Evolutionary conservation across 257 asterid species (phyloP).

Genomic region (Solanum piurae): DNA sequence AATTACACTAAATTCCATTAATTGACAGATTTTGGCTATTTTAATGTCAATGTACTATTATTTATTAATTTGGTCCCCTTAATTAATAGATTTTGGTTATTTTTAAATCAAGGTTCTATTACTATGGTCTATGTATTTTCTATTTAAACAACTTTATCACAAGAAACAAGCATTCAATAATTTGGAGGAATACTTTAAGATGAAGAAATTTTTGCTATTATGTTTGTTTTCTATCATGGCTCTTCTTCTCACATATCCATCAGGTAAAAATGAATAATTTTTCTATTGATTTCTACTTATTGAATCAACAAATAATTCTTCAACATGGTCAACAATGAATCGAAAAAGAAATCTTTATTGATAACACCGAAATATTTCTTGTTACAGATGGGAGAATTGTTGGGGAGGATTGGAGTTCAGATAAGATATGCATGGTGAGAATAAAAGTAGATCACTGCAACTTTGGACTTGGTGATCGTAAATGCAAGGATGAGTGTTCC

Average conservation of each 20-base stretch:
- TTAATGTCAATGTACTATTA: background rate
- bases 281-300: background rate
- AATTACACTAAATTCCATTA: background rate
- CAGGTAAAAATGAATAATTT: background rate
- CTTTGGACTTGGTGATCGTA: background rate
- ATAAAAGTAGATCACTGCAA: background rate
- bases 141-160: background rate
- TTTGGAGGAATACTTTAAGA: background rate
- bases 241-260: background rate
- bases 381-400: background rate
- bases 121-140: background rate
- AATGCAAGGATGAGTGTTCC: background rate
- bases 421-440: background rate
- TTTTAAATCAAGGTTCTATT: background rate
- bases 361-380: background rate
- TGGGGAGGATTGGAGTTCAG: background rate
- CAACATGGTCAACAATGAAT: background rate
- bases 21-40: background rate
- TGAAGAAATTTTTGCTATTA: background rate
- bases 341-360: background rate
- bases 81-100: background rate
- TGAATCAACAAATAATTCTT: background rate
- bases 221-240: background rate
- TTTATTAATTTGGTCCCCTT: background rate
- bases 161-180: background rate